A percentile compares a stretch with the other conserved stretches of the same genome.
Evolutionary conservation across 306 rosid genomes (phyloP).

Genomic region (Betula pendula): DNA sequence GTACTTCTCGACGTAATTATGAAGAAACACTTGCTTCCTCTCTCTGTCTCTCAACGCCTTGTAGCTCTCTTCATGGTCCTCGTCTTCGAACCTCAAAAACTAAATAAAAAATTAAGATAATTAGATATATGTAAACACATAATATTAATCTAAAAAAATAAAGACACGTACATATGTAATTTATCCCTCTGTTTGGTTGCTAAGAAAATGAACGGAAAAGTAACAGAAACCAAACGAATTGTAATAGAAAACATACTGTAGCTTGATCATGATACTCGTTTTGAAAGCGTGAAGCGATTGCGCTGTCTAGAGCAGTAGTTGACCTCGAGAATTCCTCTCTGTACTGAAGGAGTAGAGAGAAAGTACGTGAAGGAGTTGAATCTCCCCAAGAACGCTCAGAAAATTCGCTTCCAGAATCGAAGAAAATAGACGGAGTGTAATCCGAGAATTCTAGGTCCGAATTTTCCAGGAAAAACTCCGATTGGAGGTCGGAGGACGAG

Average conservation of each 20-base stretch:
- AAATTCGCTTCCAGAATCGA: conserved; percentile 85
- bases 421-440: conserved; percentile 53
- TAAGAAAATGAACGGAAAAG: conserved; percentile 8
- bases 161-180: background rate
- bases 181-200: background rate
- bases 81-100: conserved; percentile 56
- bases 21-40: conserved; percentile 42
- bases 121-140: background rate
- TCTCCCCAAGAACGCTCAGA: conserved; percentile 64
- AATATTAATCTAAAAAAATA: background rate
- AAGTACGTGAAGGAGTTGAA: conserved; percentile 65
- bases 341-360: conserved; percentile 53
- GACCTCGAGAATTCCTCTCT: conserved; percentile 49
- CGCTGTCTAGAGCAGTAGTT: conserved; percentile 20
- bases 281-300: conserved; percentile 21
- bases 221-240: background rate
- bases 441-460: conserved; percentile 61
- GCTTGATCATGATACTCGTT: conserved; percentile 41
- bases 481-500: conserved; percentile 56
- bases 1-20: conserved; percentile 54
- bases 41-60: conserved; percentile 67
- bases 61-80: conserved; percentile 76
- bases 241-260: conserved; percentile 40
- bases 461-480: conserved; percentile 49
- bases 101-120: conserved; percentile 21